phyloP scores from a whole-genome alignment of 352 stramenopile species.

The Phytophthora podocarpi region DNA sequence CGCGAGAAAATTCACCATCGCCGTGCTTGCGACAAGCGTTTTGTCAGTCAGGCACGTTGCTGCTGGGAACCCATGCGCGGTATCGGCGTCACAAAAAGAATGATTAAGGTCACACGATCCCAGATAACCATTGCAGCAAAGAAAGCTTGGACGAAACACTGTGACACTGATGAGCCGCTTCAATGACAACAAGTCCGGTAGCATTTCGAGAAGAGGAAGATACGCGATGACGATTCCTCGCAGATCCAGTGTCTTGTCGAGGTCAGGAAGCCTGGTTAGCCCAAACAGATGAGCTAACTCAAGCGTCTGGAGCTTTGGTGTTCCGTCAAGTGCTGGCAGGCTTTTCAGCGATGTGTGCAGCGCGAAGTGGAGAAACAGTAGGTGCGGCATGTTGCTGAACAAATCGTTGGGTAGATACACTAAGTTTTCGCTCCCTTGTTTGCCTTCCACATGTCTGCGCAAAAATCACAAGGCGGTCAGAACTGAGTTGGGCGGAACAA shows the following conservation, averaged over 20 bases:
- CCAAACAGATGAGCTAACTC: slow-evolving; percentile 28
- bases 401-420: slow-evolving; percentile 25
- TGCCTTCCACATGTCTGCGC: slow-evolving; percentile 18
- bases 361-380: slow-evolving; percentile 43
- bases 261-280: slow-evolving; percentile 24
- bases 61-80: slow-evolving; percentile 2
- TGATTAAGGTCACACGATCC: slow-evolving; percentile 29
- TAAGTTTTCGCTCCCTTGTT: slow-evolving; percentile 25
- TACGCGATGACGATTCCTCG: slow-evolving; percentile 31
- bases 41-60: slow-evolving; percentile 17
- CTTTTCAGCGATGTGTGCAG: slow-evolving; percentile 18
- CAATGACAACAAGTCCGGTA: slow-evolving; percentile 30
- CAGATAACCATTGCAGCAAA: slow-evolving; percentile 47
- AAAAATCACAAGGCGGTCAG: not conserved
- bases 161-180: slow-evolving; percentile 22
- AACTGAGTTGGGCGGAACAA: no score
- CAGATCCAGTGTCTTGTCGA: slow-evolving; percentile 24
- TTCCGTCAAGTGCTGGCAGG: slow-evolving; percentile 38
- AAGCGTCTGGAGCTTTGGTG: slow-evolving; percentile 38
- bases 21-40: slow-evolving; percentile 1
- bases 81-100: slow-evolving; percentile 16
- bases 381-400: slow-evolving; percentile 38
- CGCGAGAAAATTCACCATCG: slow-evolving; percentile 9
- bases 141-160: slow-evolving; percentile 15
- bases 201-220: slow-evolving; percentile 16